A percentile compares a stretch with the other conserved stretches of the same genome.
Evolutionary conservation across 805 yeast species (phyloP).

Genomic region (Candida loeiensis): DNA sequence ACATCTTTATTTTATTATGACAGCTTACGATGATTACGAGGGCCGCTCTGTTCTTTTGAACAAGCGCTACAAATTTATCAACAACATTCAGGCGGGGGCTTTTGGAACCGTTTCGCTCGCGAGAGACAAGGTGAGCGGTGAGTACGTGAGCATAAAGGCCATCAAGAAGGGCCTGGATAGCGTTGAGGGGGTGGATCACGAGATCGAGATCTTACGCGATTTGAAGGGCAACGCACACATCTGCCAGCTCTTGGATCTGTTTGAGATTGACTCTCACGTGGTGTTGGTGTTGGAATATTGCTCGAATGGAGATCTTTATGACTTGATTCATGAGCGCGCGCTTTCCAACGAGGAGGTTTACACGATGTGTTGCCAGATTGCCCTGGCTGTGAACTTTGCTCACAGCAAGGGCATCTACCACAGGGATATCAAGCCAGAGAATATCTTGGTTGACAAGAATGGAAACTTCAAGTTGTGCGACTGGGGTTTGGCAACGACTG

Average conservation of each 20-base stretch:
- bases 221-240: conserved; percentile 44
- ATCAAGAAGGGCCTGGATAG: conserved; percentile 44
- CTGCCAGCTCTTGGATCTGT: conserved; percentile 55
- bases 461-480: conserved; percentile 56
- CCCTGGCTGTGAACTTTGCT: conserved; percentile 48
- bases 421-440: conserved; percentile 58
- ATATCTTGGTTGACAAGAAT: conserved; percentile 49
- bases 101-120: conserved; percentile 62
- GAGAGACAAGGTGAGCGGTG: conserved; percentile 27
- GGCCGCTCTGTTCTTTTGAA: conserved; percentile 29
- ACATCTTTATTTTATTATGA: conserved; percentile 6
- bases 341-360: conserved; percentile 13
- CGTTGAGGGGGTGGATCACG: conserved; percentile 40
- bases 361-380: conserved; percentile 41
- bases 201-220: conserved; percentile 39
- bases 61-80: conserved; percentile 40
- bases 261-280: conserved; percentile 50
- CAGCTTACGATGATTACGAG: conserved; percentile 37
- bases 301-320: conserved; percentile 65
- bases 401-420: conserved; percentile 57
- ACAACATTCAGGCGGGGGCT: conserved; percentile 53
- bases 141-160: conserved; percentile 52
- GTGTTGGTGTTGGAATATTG: conserved; percentile 66
- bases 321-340: conserved; percentile 37
- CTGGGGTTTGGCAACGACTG: conserved; percentile 47